These are phyloP conservation scores for Boletus reticulatus DNA, from an alignment of 768 basidiomycete species.

Conservation along the genomic window DNA sequence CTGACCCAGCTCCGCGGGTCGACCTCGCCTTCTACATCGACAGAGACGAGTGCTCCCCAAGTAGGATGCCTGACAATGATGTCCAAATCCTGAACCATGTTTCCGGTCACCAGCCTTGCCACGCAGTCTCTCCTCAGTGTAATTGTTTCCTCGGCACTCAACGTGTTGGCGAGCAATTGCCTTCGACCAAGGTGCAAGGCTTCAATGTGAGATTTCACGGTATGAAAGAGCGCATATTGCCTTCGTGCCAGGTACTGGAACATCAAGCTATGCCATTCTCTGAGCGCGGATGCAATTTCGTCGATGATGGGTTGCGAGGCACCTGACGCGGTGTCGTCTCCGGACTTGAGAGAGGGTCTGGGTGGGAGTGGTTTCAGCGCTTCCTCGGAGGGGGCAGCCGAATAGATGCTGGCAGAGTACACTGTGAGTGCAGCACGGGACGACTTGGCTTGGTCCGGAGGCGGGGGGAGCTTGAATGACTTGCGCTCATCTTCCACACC, in stretches of 20 bases:
- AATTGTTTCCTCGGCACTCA: slow-evolving; percentile 83
- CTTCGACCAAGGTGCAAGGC: slow-evolving; percentile 88
- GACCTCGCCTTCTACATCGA: slow-evolving; percentile 84
- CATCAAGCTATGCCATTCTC: slow-evolving; percentile 94
- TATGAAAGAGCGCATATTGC: slow-evolving; percentile 86
- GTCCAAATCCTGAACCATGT: slow-evolving; percentile 89
- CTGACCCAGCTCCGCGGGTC: slow-evolving; percentile 85
- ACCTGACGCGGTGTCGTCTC: slow-evolving; percentile 89
- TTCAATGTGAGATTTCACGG: slow-evolving; percentile 87
- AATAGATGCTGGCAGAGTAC: slow-evolving; percentile 73
- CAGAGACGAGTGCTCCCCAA: slow-evolving; percentile 85
- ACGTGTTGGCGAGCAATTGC: slow-evolving; percentile 83
- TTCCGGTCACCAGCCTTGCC: slow-evolving; percentile 80
- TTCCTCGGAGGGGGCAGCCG: slow-evolving; percentile 65
- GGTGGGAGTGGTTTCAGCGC: slow-evolving; percentile 76
- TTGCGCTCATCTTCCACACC: slow-evolving; percentile 59
- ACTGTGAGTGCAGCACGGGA: slow-evolving; percentile 71
- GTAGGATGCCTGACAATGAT: slow-evolving; percentile 95
- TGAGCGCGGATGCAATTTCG: slow-evolving; percentile 93
- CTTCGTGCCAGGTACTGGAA: slow-evolving; percentile 87
- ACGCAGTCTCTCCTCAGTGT: slow-evolving; percentile 86
- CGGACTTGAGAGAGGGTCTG: slow-evolving; percentile 90
- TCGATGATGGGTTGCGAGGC: slow-evolving; percentile 87
- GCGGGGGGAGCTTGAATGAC: slow-evolving; percentile 71
- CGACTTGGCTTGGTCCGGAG: slow-evolving; percentile 71